Conservation (phyloP, 768 basidiomycete genomes). For the Trametes cinnabarina region DNA sequence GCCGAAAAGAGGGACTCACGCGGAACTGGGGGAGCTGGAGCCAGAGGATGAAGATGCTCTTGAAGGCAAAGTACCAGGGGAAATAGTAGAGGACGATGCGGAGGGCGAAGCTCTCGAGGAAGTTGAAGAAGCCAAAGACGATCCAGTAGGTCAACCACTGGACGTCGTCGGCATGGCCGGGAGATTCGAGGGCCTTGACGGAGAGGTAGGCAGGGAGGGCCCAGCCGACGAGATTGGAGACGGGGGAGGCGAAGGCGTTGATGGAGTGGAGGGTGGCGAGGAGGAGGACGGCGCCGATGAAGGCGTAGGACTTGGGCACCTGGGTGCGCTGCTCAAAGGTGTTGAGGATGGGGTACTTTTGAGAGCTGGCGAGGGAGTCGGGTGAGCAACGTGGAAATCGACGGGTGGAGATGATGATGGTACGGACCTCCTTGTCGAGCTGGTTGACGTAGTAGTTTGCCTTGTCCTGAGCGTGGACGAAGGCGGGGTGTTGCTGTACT, state of each 20-base stretch:
- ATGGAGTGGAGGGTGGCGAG: constrained; percentile 75
- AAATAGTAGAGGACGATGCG: constrained; percentile 86
- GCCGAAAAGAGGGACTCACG: constrained; percentile 47
- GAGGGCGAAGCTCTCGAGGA: constrained; percentile 83
- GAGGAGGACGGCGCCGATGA: constrained; percentile 67
- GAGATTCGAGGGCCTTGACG: constrained; percentile 88
- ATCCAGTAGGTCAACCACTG: constrained; percentile 99
- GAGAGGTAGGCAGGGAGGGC: constrained; percentile 93
- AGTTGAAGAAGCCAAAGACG: constrained; percentile 91
- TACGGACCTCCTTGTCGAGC: constrained; percentile 93
- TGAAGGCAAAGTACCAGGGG: constrained; percentile 93
- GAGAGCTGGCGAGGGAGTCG: constrained; percentile 49
- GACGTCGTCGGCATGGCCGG: constrained; percentile 78
- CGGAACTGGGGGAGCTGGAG: constrained; percentile 83
- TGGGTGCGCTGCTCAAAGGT: constrained; percentile 86
- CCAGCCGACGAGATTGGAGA: constrained; percentile 95
- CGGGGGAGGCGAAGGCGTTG: constrained; percentile 88
- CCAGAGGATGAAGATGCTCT: constrained; percentile 90
- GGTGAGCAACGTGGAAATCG: constrained; percentile 15
- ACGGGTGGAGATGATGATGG: neutral
- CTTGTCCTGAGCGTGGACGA: constrained; percentile 81
- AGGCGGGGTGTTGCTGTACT: constrained; percentile 84
- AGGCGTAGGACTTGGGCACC: constrained; percentile 89
- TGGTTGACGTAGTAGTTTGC: constrained; percentile 78
- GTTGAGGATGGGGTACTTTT: constrained; percentile 85